Conservation (phyloP, 1,284 basidiomycete species). For the Volvariella surrecta region DNA sequence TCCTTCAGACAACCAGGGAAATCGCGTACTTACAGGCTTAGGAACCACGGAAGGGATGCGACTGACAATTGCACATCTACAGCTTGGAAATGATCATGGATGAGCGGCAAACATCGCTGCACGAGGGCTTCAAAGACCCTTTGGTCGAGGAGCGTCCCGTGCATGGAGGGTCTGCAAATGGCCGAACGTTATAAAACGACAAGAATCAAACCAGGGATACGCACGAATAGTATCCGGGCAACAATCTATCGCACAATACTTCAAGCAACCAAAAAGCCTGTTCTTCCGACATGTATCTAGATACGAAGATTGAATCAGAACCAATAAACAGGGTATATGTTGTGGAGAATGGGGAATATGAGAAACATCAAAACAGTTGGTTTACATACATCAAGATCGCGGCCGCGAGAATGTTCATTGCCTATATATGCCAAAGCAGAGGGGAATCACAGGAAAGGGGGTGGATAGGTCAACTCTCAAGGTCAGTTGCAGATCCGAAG, state of each 20-base stretch:
- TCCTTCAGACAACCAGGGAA: not conserved
- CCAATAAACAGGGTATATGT: too few relatives aligned
- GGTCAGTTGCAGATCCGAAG: not conserved
- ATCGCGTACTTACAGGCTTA: constrained; percentile 64
- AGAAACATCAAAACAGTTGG: too few relatives aligned
- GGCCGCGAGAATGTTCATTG: constrained; percentile 91
- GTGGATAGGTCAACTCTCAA: constrained; percentile 17
- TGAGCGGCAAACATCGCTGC: constrained; percentile 80
- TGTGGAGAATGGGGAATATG: too few relatives aligned
- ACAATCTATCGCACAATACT: constrained; percentile 88
- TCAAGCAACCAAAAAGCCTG: constrained; percentile 98
- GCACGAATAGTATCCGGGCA: constrained; percentile 96
- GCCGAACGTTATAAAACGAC: too few relatives aligned
- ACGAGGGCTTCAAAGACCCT: constrained; percentile 98
- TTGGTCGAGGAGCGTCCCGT: constrained; percentile 96
- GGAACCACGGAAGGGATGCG: constrained; percentile 96
- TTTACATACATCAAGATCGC: constrained; percentile 85
- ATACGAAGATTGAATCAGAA: constrained; percentile 1
- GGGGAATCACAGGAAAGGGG: too few relatives aligned
- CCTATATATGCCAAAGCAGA: constrained; percentile 52
- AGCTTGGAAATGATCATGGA: constrained; percentile 87
- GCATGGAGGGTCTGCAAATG: constrained; percentile 85
- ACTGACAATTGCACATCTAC: constrained; percentile 97
- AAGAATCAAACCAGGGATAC: too few relatives aligned
- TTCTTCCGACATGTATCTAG: constrained; percentile 97